Percentiles rank a stretch among this genome's conserved stretches.
These are phyloP conservation scores for Fraxinus albicans DNA, from an alignment of 305 asterid genomes.

Conservation along the genomic window DNA sequence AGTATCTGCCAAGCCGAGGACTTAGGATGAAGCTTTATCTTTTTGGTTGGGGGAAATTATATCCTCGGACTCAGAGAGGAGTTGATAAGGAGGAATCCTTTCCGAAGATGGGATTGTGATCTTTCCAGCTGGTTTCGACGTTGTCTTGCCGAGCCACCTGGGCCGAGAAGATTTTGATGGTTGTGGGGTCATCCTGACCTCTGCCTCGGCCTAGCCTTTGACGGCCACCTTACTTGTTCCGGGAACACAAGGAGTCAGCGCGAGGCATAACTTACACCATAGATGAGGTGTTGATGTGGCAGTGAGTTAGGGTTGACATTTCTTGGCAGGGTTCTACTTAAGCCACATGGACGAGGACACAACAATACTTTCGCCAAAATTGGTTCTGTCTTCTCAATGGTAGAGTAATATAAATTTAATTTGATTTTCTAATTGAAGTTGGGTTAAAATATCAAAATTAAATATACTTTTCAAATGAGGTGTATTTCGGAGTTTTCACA, in stretches of 20 bases:
- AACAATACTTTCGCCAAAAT: neutral
- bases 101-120: neutral
- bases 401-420: neutral
- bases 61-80: neutral
- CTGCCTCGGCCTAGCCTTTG: neutral
- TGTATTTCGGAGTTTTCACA: neutral
- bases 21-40: neutral
- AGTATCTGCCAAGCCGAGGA: neutral
- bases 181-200: neutral
- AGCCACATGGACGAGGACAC: neutral
- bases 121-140: neutral
- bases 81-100: neutral
- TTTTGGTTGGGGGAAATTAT: neutral
- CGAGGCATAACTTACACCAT: neutral
- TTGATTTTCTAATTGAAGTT: neutral
- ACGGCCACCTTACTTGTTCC: neutral
- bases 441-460: neutral
- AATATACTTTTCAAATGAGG: neutral
- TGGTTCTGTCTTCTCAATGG: neutral
- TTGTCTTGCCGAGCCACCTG: neutral
- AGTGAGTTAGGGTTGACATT: neutral
- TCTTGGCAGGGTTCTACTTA: neutral
- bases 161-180: neutral
- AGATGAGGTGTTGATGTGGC: neutral
- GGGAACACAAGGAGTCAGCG: neutral